Percentiles rank a stretch among this genome's conserved stretches.
phyloP scores from a whole-genome alignment of 305 asterid genomes.

The Fraxinus albicans region DNA sequence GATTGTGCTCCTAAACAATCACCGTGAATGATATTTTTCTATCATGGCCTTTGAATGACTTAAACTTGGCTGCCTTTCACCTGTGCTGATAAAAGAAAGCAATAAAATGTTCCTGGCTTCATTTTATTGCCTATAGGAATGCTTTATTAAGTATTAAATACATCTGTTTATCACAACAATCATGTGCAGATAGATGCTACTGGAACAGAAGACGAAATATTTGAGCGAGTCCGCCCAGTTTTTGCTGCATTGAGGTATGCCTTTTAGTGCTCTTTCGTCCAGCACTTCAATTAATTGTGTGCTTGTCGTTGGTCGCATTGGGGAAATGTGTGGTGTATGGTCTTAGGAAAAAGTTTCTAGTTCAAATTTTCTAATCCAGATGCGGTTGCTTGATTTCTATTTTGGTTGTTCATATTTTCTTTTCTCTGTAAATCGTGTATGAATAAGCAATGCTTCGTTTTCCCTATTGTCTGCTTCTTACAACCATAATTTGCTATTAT shows the following conservation, averaged over 20 bases:
- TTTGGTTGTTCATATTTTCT: background rate
- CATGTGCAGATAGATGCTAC: constrained; percentile 76
- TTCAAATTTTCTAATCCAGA: constrained; percentile 1
- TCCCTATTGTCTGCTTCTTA: background rate
- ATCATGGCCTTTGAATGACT: background rate
- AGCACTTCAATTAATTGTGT: background rate
- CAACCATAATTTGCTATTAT: background rate
- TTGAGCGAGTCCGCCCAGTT: constrained; percentile 64
- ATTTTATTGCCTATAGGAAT: background rate
- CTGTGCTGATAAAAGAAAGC: constrained; percentile 11
- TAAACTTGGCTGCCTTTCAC: background rate
- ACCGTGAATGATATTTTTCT: constrained; percentile 11
- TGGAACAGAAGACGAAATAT: constrained; percentile 87
- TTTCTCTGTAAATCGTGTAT: background rate
- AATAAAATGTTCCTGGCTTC: constrained; percentile 2
- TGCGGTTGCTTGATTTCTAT: constrained; percentile 13
- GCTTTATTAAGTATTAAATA: background rate
- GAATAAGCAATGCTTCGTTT: background rate
- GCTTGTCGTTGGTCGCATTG: constrained; percentile 6
- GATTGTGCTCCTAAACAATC: background rate
- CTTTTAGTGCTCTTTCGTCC: background rate
- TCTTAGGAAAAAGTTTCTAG: background rate
- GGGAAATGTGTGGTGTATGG: constrained; percentile 10
- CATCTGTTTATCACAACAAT: background rate
- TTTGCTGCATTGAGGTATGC: constrained; percentile 64